Evolutionary conservation across 176 grass and related monocot species (phyloP).

Genomic region (Chloris gayana): DNA sequence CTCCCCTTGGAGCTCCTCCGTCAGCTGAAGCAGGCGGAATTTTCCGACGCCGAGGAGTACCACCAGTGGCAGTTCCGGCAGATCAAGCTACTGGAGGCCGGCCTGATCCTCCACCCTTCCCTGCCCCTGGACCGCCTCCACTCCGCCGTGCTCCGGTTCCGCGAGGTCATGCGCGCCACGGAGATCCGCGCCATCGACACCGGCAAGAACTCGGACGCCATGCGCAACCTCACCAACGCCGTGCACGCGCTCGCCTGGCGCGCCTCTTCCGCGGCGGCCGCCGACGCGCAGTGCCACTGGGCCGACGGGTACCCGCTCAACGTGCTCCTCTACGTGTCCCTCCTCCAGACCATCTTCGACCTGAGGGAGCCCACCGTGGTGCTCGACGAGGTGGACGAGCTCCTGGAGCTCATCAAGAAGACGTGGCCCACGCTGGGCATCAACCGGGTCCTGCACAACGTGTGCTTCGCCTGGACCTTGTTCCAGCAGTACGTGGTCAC

Average conservation of each 20-base stretch:
- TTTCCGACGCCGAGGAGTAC: constrained; percentile 68
- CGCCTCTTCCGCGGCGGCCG: constrained; percentile 16
- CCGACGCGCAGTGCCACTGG: constrained; percentile 61
- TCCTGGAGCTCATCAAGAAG: constrained; percentile 92
- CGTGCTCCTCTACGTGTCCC: constrained; percentile 69
- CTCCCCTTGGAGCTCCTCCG: constrained; percentile 94
- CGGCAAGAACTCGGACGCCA: constrained; percentile 68
- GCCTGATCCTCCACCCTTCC: constrained; percentile 70
- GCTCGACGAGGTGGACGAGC: constrained; percentile 90
- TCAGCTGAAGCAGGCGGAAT: constrained; percentile 76
- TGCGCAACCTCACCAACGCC: constrained; percentile 61
- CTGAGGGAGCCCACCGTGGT: constrained; percentile 62
- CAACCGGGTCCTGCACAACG: constrained; percentile 62
- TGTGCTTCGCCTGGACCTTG: constrained; percentile 73
- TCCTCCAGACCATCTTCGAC: constrained; percentile 61
- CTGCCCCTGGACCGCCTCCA: constrained; percentile 71
- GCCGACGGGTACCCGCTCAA: constrained; percentile 88
- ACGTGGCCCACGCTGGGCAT: constrained; percentile 77
- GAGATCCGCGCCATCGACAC: constrained; percentile 76
- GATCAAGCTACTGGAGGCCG: constrained; percentile 82
- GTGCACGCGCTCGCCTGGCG: constrained; percentile 79
- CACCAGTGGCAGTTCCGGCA: constrained; percentile 89
- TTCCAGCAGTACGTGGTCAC: constrained; percentile 90
- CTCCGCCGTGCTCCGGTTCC: constrained; percentile 59
- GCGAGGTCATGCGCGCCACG: constrained; percentile 61